Percentiles rank a stretch among this genome's conserved stretches.
Evolutionary conservation across 345 rosid genomes (phyloP).

Genomic region (Excoecaria agallocha): DNA sequence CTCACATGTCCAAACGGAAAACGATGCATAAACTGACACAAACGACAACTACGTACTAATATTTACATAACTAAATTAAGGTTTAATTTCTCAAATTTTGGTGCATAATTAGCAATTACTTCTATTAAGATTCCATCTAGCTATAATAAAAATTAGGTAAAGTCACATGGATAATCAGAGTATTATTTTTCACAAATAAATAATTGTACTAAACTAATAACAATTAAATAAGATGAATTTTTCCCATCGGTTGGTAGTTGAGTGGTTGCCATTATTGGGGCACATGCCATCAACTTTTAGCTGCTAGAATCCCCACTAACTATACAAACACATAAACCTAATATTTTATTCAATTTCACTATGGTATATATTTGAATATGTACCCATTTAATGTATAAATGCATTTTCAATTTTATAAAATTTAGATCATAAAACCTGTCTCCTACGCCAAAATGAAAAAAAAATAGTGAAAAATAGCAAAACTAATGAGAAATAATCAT

Average conservation of each 20-base stretch:
- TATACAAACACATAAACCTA: not conserved
- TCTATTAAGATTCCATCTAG: conserved; percentile 23
- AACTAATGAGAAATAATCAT: no score
- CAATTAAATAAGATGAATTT: conserved; percentile 12
- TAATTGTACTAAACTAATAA: not conserved
- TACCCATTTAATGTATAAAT: no score
- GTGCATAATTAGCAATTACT: conserved; percentile 17
- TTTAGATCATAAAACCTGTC: not conserved
- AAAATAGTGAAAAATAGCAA: no score
- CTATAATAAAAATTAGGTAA: conserved; percentile 20
- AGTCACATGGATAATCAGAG: conserved; percentile 26
- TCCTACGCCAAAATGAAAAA: no score
- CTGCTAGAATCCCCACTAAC: conserved; percentile 14
- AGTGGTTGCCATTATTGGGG: conserved; percentile 37
- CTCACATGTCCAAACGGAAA: conserved; percentile 18
- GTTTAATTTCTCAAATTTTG: not conserved
- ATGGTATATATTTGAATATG: no score
- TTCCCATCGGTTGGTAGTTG: conserved; percentile 31
- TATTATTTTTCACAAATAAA: not conserved
- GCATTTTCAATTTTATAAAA: not conserved
- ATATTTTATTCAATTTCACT: no score
- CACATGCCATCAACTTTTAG: conserved; percentile 34
- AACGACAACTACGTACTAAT: conserved; percentile 11
- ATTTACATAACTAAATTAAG: not conserved
- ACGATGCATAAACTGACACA: conserved; percentile 18